These are phyloP conservation scores for Apiospora sp. DNA, from an alignment of 2,329 filamentous ascomycete species.

Conservation along the genomic window DNA sequence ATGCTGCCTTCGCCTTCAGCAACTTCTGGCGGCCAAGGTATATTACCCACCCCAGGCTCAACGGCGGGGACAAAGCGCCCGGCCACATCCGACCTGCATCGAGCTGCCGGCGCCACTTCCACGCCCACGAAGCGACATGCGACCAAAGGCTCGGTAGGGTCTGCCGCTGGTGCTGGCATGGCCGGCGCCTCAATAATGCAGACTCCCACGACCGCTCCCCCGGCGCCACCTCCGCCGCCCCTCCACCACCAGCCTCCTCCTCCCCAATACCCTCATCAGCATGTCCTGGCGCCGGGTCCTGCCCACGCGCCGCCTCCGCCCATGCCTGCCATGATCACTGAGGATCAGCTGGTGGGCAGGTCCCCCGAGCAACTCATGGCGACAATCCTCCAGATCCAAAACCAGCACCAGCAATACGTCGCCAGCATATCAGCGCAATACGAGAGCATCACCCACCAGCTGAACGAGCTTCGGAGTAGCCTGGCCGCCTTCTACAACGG, in stretches of 20 bases:
- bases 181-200: slow-evolving; percentile 25
- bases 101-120: slow-evolving; percentile 38
- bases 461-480: slow-evolving; percentile 44
- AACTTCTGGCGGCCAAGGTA: slow-evolving; percentile 21
- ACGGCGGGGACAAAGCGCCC: slow-evolving; percentile 42
- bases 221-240: slow-evolving; percentile 19
- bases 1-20: slow-evolving; percentile 24
- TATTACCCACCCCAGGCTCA: slow-evolving; percentile 20
- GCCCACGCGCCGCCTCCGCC: slow-evolving; percentile 31
- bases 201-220: slow-evolving; percentile 22
- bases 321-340: slow-evolving; percentile 38
- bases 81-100: slow-evolving; percentile 46
- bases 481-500: slow-evolving; percentile 35
- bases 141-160: slow-evolving; percentile 30
- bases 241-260: slow-evolving; percentile 17
- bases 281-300: slow-evolving; percentile 29
- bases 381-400: slow-evolving; percentile 46
- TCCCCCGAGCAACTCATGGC: slow-evolving; percentile 45
- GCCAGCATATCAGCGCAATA: slow-evolving; percentile 44
- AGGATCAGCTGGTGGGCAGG: slow-evolving; percentile 43
- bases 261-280: slow-evolving; percentile 21
- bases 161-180: slow-evolving; percentile 27
- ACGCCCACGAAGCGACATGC: slow-evolving; percentile 44
- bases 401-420: slow-evolving; percentile 44
- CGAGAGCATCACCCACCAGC: slow-evolving; percentile 43